These are phyloP conservation scores for Uronychia setigera DNA, from an alignment of 73 alveolate species.

Conservation along the genomic window DNA sequence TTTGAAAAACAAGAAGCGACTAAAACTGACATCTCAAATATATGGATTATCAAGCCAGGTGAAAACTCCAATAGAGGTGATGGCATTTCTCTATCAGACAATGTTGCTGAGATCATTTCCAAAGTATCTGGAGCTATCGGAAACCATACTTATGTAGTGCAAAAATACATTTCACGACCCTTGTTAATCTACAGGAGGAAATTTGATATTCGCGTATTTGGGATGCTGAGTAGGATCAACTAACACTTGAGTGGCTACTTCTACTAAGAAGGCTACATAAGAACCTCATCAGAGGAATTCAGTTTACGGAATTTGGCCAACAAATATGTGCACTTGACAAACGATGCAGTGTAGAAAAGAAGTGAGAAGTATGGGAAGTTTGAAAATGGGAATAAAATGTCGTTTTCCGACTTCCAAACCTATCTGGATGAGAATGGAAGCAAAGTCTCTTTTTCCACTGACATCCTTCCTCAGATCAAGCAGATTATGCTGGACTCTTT, in stretches of 20 bases:
- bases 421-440: slow-evolving; percentile 43
- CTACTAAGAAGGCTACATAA: slow-evolving; percentile 56
- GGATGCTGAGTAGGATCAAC: slow-evolving; percentile 17
- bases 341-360: slow-evolving; percentile 69
- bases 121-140: not conserved
- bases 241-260: slow-evolving; percentile 38
- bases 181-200: slow-evolving; percentile 54
- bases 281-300: slow-evolving; percentile 42
- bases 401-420: slow-evolving; percentile 62
- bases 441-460: slow-evolving; percentile 47
- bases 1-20: not conserved
- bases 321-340: slow-evolving; percentile 57
- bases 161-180: slow-evolving; percentile 58
- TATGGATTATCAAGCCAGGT: not conserved
- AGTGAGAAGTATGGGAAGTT: slow-evolving; percentile 62
- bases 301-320: slow-evolving; percentile 50
- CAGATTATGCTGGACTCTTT: slow-evolving; percentile 48
- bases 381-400: slow-evolving; percentile 72
- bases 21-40: too few relatives aligned
- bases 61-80: not conserved
- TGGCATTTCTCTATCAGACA: not conserved
- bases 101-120: not conserved
- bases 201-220: slow-evolving; percentile 66
- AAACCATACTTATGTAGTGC: slow-evolving; percentile 18
- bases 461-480: slow-evolving; percentile 45